Conservation (phyloP, 202 grass and related monocot genomes). For the Sporobolus alterniflorus region DNA sequence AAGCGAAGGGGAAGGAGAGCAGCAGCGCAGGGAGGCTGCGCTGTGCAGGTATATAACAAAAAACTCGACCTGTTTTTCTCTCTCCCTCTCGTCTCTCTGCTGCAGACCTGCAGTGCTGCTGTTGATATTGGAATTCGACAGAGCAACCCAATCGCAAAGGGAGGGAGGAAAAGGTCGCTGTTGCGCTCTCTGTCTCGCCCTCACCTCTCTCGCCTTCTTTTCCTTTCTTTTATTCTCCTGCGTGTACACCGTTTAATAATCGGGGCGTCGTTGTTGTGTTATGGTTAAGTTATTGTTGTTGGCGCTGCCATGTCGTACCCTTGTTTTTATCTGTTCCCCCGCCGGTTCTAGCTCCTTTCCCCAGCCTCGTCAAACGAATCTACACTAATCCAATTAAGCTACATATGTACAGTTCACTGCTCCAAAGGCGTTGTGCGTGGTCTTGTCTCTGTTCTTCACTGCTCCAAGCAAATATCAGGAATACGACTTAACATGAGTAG, state of each 20-base stretch:
- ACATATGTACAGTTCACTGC: too few relatives aligned
- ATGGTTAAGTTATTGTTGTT: conserved; percentile 63
- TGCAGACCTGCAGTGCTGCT: conserved; percentile 30
- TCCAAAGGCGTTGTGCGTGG: too few relatives aligned
- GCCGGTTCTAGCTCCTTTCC: background rate
- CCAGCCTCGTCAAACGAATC: background rate
- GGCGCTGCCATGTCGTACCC: conserved; percentile 52
- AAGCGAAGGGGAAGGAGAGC: background rate
- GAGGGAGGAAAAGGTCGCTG: conserved; percentile 66
- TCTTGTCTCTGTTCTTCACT: too few relatives aligned
- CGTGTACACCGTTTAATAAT: conserved; percentile 52
- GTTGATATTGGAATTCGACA: conserved; percentile 68
- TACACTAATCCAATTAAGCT: background rate
- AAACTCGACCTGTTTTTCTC: background rate
- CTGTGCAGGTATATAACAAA: conserved; percentile 34
- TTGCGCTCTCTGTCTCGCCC: conserved; percentile 28
- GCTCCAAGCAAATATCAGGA: too few relatives aligned
- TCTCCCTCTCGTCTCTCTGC: background rate
- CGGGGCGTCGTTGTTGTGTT: conserved; percentile 47
- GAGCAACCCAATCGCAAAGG: conserved; percentile 41
- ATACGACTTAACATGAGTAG: too few relatives aligned
- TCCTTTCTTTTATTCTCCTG: conserved; percentile 30
- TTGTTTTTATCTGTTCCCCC: conserved; percentile 56
- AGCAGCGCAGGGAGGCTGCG: background rate
- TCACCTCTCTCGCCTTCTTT: background rate